phyloP scores from a whole-genome alignment of 2,329 filamentous ascomycete species.

The Chlorencoelia australis region DNA sequence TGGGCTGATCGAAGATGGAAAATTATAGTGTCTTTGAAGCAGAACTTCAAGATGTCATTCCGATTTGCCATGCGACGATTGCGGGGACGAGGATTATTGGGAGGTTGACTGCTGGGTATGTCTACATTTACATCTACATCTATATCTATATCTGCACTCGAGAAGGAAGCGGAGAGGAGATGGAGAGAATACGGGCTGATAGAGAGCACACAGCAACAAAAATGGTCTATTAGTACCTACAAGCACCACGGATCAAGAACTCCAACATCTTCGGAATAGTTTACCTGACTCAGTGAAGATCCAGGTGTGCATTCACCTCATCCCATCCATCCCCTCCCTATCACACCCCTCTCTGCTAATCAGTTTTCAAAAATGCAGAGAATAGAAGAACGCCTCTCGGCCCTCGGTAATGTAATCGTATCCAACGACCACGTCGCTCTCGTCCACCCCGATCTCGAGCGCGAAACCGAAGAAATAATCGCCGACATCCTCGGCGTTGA shows the following conservation, averaged over 20 bases:
- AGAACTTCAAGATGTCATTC: constrained; percentile 93
- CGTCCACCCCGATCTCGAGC: constrained; percentile 90
- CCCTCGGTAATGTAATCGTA: constrained; percentile 93
- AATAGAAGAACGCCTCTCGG: constrained; percentile 93
- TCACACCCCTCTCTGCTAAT: not conserved
- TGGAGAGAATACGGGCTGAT: constrained; percentile 10
- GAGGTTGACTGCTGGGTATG: constrained; percentile 81
- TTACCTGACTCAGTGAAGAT: constrained; percentile 88
- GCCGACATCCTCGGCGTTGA: constrained; percentile 86
- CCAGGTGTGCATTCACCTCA: constrained; percentile 30
- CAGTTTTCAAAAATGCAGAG: constrained; percentile 40
- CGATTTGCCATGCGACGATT: constrained; percentile 93
- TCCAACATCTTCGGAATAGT: constrained; percentile 92
- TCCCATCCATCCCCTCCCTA: not conserved
- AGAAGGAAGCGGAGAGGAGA: not conserved
- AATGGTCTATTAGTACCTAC: constrained; percentile 95
- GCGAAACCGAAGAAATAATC: constrained; percentile 97
- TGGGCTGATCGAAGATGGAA: not conserved
- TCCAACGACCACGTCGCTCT: constrained; percentile 95
- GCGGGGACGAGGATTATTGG: constrained; percentile 94
- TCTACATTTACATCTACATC: constrained; percentile 6
- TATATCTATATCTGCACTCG: not conserved
- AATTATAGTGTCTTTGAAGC: constrained; percentile 80
- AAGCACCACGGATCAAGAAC: constrained; percentile 92
- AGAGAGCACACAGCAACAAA: constrained; percentile 56